These are phyloP conservation scores for Candida pini DNA, from an alignment of 805 yeast genomes.

Conservation along the genomic window DNA sequence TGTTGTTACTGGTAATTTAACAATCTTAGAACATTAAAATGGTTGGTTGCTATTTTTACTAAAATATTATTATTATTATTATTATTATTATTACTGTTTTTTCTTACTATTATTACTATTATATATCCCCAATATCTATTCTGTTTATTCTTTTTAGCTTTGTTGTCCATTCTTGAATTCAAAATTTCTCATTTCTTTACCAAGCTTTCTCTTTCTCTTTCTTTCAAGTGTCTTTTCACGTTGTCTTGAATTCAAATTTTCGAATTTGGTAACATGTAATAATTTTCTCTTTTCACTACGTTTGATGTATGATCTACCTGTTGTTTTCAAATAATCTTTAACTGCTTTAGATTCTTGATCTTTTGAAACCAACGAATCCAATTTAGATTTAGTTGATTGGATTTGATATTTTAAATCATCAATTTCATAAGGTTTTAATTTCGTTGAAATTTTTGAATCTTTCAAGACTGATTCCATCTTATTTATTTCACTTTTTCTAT, in stretches of 20 bases:
- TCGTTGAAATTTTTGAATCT: slow-evolving; percentile 42
- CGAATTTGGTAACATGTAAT: slow-evolving; percentile 73
- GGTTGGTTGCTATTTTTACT: too few species aligned
- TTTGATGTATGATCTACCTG: slow-evolving; percentile 57
- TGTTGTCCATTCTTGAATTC: slow-evolving; percentile 16
- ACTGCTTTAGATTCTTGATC: slow-evolving; percentile 70
- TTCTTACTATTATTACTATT: too few species aligned
- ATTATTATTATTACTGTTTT: background rate
- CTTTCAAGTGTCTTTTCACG: slow-evolving; percentile 80
- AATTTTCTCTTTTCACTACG: slow-evolving; percentile 66
- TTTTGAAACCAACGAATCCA: slow-evolving; percentile 63
- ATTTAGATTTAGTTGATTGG: slow-evolving; percentile 60
- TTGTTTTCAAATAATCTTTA: slow-evolving; percentile 49
- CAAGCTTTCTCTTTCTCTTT: slow-evolving; percentile 79
- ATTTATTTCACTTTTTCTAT: slow-evolving; percentile 66
- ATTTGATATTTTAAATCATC: slow-evolving; percentile 49
- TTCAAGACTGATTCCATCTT: slow-evolving; percentile 53
- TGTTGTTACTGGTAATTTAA: slow-evolving; percentile 93
- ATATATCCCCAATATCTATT: too few species aligned
- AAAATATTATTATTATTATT: background rate
- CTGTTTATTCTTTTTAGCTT: background rate
- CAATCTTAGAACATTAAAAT: slow-evolving; percentile 82
- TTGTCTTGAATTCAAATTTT: slow-evolving; percentile 62
- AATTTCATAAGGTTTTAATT: slow-evolving; percentile 38
- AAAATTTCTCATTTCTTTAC: slow-evolving; percentile 62